A percentile compares a stretch with the other conserved stretches of the same genome.
Conservation (phyloP, 2,329 filamentous ascomycete species). For the Verticillium zaregamsianum region DNA sequence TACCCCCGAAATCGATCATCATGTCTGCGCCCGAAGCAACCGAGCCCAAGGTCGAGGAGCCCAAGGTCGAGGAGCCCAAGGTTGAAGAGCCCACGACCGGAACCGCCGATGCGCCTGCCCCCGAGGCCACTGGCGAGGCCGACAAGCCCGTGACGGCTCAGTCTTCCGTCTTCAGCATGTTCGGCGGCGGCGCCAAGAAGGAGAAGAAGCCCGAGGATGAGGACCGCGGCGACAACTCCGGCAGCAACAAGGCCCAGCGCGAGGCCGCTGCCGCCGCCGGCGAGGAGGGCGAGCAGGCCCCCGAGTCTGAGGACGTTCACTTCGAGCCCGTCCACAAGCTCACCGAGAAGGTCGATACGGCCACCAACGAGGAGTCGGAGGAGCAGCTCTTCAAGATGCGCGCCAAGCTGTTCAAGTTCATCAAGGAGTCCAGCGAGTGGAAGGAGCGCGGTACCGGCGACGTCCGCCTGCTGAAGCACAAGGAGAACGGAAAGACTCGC, state of each 20-base stretch:
- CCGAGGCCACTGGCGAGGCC: conserved; percentile 15
- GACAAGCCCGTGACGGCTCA: conserved; percentile 43
- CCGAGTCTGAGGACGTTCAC: conserved; percentile 88
- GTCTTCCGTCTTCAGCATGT: conserved; percentile 91
- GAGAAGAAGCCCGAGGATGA: conserved; percentile 84
- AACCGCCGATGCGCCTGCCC: conserved; percentile 9
- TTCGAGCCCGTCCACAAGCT: conserved; percentile 96
- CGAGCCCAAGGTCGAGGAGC: conserved; percentile 52
- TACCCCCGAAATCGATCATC: conserved; percentile 17
- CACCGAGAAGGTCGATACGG: conserved; percentile 93
- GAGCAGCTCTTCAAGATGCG: conserved; percentile 99
- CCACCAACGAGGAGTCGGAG: conserved; percentile 98
- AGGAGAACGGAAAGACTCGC: conserved; percentile 96
- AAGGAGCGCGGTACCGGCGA: conserved; percentile 98
- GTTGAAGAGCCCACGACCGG: conserved; percentile 18
- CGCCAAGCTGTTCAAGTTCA: conserved; percentile 98
- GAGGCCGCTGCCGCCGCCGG: conserved; percentile 51
- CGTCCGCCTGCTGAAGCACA: conserved; percentile 95
- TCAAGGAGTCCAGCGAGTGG: conserved; percentile 89
- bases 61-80: conserved; percentile 35
- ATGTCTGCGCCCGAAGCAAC: conserved; percentile 48
- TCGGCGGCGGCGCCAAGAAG: conserved; percentile 95
- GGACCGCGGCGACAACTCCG: conserved; percentile 81
- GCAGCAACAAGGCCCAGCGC: conserved; percentile 77
- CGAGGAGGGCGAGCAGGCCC: conserved; percentile 66